Percentiles rank a stretch among this genome's conserved stretches.
phyloP scores from a whole-genome alignment of 192 early-diverging fungal species.

The Funneliformis mosseae region DNA sequence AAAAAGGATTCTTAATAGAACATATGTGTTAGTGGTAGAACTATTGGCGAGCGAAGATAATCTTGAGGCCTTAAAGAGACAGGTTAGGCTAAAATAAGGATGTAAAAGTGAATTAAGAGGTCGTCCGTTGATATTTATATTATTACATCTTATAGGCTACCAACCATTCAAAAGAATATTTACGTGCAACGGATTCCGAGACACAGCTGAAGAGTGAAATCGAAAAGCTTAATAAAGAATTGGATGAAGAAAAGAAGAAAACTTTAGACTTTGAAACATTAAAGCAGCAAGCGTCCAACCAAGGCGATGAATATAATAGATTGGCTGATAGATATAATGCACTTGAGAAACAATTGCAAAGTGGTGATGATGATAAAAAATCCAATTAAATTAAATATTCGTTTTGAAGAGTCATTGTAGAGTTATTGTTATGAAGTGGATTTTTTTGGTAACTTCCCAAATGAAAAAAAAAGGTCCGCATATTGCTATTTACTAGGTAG shows the following conservation, averaged over 20 bases:
- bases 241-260: slow-evolving; percentile 33
- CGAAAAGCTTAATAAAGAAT: slow-evolving; percentile 34
- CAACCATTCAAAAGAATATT: slow-evolving; percentile 46
- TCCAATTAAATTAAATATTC: not conserved
- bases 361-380: slow-evolving; percentile 40
- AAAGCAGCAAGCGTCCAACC: slow-evolving; percentile 50
- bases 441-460: not conserved
- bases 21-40: slow-evolving; percentile 52
- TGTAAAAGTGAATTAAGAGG: no score
- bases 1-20: slow-evolving; percentile 56
- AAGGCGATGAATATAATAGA: slow-evolving; percentile 46
- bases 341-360: slow-evolving; percentile 39
- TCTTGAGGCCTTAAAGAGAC: slow-evolving; percentile 46
- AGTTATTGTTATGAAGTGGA: not conserved
- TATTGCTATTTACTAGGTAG: not conserved
- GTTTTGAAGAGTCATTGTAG: not conserved
- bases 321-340: slow-evolving; percentile 45
- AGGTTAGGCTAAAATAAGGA: slow-evolving; percentile 28
- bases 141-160: slow-evolving; percentile 34
- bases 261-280: slow-evolving; percentile 43
- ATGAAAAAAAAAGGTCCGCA: not conserved
- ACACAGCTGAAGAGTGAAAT: slow-evolving; percentile 40
- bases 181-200: slow-evolving; percentile 40
- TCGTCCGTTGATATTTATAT: not conserved
- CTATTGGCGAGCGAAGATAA: slow-evolving; percentile 56